Conservation (phyloP, 192 early-diverging fungal species). For the Gryganskiella cystojenkinii region DNA sequence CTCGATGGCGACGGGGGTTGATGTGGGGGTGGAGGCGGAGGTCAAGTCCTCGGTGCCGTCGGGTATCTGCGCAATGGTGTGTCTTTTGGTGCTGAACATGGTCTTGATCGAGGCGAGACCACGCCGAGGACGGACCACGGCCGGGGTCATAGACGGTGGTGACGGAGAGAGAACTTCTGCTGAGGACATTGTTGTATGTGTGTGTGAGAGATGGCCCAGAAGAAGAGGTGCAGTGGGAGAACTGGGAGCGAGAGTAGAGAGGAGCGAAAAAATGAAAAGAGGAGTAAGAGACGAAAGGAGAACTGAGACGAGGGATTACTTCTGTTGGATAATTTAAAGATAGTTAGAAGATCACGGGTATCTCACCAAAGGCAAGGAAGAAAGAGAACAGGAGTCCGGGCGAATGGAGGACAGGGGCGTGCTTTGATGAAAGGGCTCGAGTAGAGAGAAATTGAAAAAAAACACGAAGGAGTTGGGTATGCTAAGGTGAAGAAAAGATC, state of each 20-base stretch:
- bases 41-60: conserved; percentile 2
- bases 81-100: conserved; percentile 45
- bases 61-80: conserved; percentile 33
- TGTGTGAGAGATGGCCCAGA: neutral
- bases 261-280: neutral
- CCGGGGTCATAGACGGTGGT: conserved; percentile 3
- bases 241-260: neutral
- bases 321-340: too few species aligned
- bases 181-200: conserved; percentile 19
- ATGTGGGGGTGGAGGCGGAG: neutral
- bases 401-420: neutral
- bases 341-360: too few species aligned
- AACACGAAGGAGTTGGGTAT: neutral
- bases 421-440: too few species aligned
- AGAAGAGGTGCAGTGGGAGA: neutral
- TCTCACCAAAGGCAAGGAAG: neutral
- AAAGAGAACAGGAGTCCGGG: neutral
- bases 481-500: too few species aligned
- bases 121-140: conserved; percentile 20
- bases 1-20: neutral
- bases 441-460: neutral
- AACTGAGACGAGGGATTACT: too few species aligned
- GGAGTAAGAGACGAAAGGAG: neutral
- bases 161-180: conserved; percentile 10
- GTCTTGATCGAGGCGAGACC: conserved; percentile 47